A percentile compares a stretch with the other conserved stretches of the same genome.
These are phyloP conservation scores for Pythium insidiosum DNA, from an alignment of 352 stramenopile species.

Conservation along the genomic window DNA sequence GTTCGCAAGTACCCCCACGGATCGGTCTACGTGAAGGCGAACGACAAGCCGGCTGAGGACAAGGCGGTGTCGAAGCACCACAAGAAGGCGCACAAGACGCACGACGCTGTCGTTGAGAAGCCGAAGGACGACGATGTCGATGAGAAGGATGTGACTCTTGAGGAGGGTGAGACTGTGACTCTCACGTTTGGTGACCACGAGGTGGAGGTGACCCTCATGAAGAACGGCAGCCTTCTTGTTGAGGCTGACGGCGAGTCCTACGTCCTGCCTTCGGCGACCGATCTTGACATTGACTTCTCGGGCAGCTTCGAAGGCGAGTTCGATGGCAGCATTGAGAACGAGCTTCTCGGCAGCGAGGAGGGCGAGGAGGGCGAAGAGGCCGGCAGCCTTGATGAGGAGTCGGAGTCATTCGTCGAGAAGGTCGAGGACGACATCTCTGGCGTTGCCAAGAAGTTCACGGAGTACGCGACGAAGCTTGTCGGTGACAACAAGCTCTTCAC, in stretches of 20 bases:
- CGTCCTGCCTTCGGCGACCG: constrained; percentile 2
- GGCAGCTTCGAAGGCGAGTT: constrained; percentile 6
- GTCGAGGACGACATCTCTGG: constrained; percentile 13
- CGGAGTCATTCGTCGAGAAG: neutral
- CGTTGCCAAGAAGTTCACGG: constrained; percentile 28
- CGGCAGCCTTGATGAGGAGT: neutral
- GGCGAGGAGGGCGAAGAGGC: neutral
- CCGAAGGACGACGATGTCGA: constrained; percentile 5
- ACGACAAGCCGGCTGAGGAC: neutral
- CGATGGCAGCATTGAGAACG: constrained; percentile 6
- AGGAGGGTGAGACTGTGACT: constrained; percentile 11
- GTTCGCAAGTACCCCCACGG: constrained; percentile 46
- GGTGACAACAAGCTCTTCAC: constrained; percentile 28
- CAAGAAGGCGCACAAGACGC: constrained; percentile 6
- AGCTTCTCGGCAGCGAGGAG: neutral
- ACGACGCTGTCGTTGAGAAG: neutral
- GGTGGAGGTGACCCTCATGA: neutral
- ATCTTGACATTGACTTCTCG: constrained; percentile 1
- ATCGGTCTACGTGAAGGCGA: constrained; percentile 27
- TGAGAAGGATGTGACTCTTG: constrained; percentile 10
- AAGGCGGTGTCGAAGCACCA: constrained; percentile 5
- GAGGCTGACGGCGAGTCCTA: constrained; percentile 3
- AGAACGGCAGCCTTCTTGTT: too few species aligned
- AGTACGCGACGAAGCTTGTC: constrained; percentile 53
- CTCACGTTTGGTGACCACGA: constrained; percentile 1